Percentiles rank a stretch among this genome's conserved stretches.
Conservation (phyloP, 805 yeast species). For the Alloascoidea hylecoeti region DNA sequence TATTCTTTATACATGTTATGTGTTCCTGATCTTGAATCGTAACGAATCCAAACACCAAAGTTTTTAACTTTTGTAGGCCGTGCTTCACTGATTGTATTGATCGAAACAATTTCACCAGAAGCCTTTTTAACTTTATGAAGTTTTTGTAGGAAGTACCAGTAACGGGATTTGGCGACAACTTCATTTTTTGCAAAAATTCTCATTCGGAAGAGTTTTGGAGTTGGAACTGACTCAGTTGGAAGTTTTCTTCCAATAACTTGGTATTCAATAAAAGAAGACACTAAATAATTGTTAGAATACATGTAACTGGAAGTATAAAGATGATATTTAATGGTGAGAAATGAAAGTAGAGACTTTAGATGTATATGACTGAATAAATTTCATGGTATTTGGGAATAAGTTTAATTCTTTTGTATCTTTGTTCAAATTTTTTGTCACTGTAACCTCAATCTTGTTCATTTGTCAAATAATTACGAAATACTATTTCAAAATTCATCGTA, state of each 20-base stretch:
- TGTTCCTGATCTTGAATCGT: constrained; percentile 99
- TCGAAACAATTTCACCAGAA: constrained; percentile 96
- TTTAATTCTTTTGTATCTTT: too few species aligned
- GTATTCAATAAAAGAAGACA: constrained; percentile 98
- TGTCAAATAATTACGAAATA: too few species aligned
- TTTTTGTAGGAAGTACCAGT: constrained; percentile 99
- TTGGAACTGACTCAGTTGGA: constrained; percentile 97
- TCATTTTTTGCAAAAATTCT: constrained; percentile 98
- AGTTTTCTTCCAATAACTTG: constrained; percentile 99
- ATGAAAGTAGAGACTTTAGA: too few species aligned
- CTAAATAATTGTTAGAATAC: constrained; percentile 17
- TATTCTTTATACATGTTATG: constrained; percentile 99
- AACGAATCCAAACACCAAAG: constrained; percentile 99
- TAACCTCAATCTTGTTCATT: too few species aligned
- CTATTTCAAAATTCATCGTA: too few species aligned
- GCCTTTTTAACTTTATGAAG: constrained; percentile 99
- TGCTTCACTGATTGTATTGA: constrained; percentile 83
- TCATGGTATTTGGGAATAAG: too few species aligned
- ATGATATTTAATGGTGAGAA: too few species aligned
- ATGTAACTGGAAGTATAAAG: too few species aligned
- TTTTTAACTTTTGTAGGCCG: constrained; percentile 99
- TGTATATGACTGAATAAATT: too few species aligned
- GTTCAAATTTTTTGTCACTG: too few species aligned
- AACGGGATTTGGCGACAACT: constrained; percentile 99
- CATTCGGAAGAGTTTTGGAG: constrained; percentile 99